Evolutionary conservation across 805 yeast genomes (phyloP).

Genomic region (Priceomyces fermenticarens): DNA sequence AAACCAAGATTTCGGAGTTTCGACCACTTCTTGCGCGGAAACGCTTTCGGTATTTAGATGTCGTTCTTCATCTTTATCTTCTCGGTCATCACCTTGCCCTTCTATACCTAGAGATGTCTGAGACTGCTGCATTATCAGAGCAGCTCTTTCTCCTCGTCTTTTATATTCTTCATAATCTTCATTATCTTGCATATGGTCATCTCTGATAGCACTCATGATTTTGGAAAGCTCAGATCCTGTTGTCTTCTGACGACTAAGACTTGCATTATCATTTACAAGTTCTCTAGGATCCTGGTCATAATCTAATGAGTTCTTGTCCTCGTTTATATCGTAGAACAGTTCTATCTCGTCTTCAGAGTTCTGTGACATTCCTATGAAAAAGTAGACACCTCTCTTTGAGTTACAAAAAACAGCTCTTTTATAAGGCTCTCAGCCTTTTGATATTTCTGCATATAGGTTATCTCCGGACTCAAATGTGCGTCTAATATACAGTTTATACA

Average conservation of each 20-base stretch:
- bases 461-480: too few relatives aligned
- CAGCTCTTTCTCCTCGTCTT: conserved; percentile 10
- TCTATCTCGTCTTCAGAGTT: too few relatives aligned
- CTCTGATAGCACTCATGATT: conserved; percentile 18
- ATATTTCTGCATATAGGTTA: too few relatives aligned
- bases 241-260: conserved; percentile 5
- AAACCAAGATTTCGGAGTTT: conserved; percentile 39
- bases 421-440: too few relatives aligned
- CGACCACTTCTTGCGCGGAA: conserved; percentile 2
- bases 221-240: conserved; percentile 15
- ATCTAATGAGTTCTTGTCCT: too few relatives aligned
- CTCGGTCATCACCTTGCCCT: conserved; percentile 5
- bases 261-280: background rate
- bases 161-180: conserved; percentile 11
- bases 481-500: too few relatives aligned
- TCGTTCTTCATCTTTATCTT: conserved; percentile 1
- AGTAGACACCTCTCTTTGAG: too few relatives aligned
- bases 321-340: too few relatives aligned
- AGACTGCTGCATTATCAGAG: conserved; percentile 7
- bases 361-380: too few relatives aligned
- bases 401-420: conserved; percentile 2
- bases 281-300: background rate
- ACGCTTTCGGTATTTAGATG: conserved; percentile 2
- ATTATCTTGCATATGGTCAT: conserved; percentile 17
- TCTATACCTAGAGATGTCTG: conserved; percentile 15